A percentile compares a stretch with the other conserved stretches of the same genome.
Evolutionary conservation across 140 eudicot genomes (phyloP).

Genomic region (Cichorium intybus): DNA sequence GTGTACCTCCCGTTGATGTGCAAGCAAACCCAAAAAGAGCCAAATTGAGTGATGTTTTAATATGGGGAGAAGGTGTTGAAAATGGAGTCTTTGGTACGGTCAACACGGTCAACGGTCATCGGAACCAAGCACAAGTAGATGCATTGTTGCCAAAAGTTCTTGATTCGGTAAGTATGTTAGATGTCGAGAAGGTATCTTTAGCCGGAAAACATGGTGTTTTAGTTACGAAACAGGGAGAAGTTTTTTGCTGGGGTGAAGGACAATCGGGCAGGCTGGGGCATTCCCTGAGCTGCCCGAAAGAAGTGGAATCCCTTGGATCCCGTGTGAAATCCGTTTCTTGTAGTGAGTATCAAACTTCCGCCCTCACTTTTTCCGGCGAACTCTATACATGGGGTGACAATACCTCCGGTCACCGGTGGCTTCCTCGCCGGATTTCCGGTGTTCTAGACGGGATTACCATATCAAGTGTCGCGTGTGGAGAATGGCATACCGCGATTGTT

Average conservation of each 20-base stretch:
- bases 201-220: conserved; percentile 51
- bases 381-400: conserved; percentile 64
- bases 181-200: conserved; percentile 43
- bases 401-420: conserved; percentile 35
- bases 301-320: conserved; percentile 46
- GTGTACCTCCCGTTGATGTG: background rate
- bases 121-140: conserved; percentile 20
- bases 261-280: conserved; percentile 49
- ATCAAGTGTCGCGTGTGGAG: conserved; percentile 55
- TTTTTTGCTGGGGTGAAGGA: conserved; percentile 67
- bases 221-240: conserved; percentile 59
- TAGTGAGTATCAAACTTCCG: conserved; percentile 70
- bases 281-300: conserved; percentile 37
- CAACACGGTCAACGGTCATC: background rate
- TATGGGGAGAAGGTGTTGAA: conserved; percentile 63
- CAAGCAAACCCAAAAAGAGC: conserved; percentile 1
- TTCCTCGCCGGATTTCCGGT: conserved; percentile 49
- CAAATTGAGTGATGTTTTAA: conserved; percentile 42
- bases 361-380: conserved; percentile 49
- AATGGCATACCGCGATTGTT: conserved; percentile 62
- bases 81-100: conserved; percentile 31
- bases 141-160: conserved; percentile 48
- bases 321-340: conserved; percentile 45
- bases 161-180: conserved; percentile 56
- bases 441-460: conserved; percentile 41